These are phyloP conservation scores for Fusarium sp. DNA, from an alignment of 2,329 filamentous ascomycete species.

Conservation along the genomic window DNA sequence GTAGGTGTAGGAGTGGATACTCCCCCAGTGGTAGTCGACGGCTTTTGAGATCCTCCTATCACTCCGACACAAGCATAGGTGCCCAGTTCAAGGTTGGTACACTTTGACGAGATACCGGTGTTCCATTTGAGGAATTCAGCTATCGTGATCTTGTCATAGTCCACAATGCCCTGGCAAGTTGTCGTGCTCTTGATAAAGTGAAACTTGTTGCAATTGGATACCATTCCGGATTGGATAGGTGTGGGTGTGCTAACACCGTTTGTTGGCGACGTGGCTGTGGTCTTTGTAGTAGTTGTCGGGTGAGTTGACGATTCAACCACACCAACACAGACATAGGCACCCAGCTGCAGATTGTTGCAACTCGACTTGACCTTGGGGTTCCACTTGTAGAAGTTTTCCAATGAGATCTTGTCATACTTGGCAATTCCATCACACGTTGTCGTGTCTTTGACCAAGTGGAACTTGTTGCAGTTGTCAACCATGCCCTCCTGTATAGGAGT, in stretches of 20 bases:
- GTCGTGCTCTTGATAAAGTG: background rate
- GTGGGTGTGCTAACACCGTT: background rate
- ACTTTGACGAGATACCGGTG: background rate
- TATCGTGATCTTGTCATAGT: slow-evolving; percentile 9
- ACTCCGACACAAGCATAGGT: slow-evolving; percentile 7
- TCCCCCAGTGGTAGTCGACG: background rate
- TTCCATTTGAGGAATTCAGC: slow-evolving; percentile 6
- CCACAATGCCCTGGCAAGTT: slow-evolving; percentile 1
- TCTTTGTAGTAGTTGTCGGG: background rate
- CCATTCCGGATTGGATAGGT: background rate
- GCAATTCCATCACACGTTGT: background rate
- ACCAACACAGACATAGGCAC: background rate
- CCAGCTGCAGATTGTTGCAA: background rate
- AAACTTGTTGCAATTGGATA: slow-evolving; percentile 13
- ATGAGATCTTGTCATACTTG: background rate
- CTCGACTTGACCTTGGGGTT: background rate
- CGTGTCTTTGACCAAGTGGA: background rate
- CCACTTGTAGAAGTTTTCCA: background rate
- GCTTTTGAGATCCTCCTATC: background rate
- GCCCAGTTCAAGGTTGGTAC: background rate
- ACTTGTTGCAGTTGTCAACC: background rate
- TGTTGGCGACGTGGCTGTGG: background rate
- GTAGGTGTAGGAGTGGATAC: background rate
- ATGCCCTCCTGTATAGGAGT: background rate
- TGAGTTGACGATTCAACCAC: background rate